These are phyloP conservation scores for Penicillium tannophilum DNA, from an alignment of 495 filamentous ascomycete species.

Conservation along the genomic window DNA sequence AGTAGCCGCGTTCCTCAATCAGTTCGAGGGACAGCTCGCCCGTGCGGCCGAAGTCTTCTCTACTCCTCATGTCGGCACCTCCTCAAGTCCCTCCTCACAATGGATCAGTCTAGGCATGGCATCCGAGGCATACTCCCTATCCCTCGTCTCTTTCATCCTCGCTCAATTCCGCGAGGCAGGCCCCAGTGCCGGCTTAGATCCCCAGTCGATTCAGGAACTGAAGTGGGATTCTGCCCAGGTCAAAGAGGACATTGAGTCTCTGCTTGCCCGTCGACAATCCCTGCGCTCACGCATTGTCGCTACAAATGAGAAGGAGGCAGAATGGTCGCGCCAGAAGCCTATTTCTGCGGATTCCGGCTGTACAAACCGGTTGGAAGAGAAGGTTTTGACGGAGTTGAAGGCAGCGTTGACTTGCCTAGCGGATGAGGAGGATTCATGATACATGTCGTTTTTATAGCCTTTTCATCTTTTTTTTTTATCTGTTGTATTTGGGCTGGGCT, in stretches of 20 bases:
- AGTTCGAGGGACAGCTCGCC: constrained; percentile 72
- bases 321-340: constrained; percentile 57
- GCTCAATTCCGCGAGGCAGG: constrained; percentile 61
- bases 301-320: constrained; percentile 69
- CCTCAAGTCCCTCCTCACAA: constrained; percentile 37
- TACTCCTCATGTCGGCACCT: constrained; percentile 39
- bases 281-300: constrained; percentile 71
- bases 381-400: constrained; percentile 64
- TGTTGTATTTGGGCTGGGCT: constrained; percentile 17
- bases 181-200: constrained; percentile 56
- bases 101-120: constrained; percentile 70
- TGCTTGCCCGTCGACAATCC: constrained; percentile 60
- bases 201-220: constrained; percentile 62
- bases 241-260: constrained; percentile 77
- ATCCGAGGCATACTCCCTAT: constrained; percentile 74
- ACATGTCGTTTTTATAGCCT: constrained; percentile 23
- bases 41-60: constrained; percentile 64
- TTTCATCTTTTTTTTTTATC: constrained; percentile 12
- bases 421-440: constrained; percentile 42
- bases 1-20: constrained; percentile 80
- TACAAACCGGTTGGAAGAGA: constrained; percentile 72
- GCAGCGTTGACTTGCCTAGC: constrained; percentile 43
- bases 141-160: constrained; percentile 70
- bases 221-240: constrained; percentile 70
- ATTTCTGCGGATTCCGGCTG: constrained; percentile 33